Evolutionary conservation across 306 rosid genomes (phyloP), one percentile per base, ranked within the genome.

Genomic region (Mimosa bimucronata): DNA sequence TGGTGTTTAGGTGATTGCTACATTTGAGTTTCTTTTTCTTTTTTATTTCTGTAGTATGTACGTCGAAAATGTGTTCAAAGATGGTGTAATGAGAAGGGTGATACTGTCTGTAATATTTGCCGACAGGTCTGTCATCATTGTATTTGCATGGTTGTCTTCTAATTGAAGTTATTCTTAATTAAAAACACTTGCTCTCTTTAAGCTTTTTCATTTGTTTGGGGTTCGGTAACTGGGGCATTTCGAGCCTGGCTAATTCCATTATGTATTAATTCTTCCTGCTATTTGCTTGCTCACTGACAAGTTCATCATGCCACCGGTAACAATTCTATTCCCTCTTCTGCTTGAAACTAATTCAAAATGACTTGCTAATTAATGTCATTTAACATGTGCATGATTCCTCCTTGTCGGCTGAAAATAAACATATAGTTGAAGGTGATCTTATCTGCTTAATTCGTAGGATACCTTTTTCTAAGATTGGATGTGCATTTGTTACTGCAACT

Each of bases 241-340:
- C 75, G 83, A 73, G 74, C 88, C 94, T 9, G 94, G 83, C 34
- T 92, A 91, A 15, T 88, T 85, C 76, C 83, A 81, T 53, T 80
- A 87, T 77, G 90, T n/a, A n/a, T n/a, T n/a, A n/a, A 77, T 89
- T 76, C 90, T 94, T 85, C 98, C 98, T 41, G 98, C 97, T 46
- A 78, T 92, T 77, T 94, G 97, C 87, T 90, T 94, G 83, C 97
- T 92, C 94, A 94, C 97, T 0, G 98, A 94, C 82, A 94, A 92
- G 81, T 94, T 94, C 90, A 94, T 94, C 84, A 94, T 92, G 97
- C 97, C 97, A 8, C 91, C 94, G 92, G 97, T 94, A 94, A 85
- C 31, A 70, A 67, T 78, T 37, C 75, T 38, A 42, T 29, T 46
- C 25, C 57, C 66, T 26, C 52, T 31, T 62, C 30, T 52, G 11